Percentiles rank a stretch among this genome's conserved stretches.
phyloP scores from a whole-genome alignment of 768 basidiomycete species.

The Amanita rimosa region DNA sequence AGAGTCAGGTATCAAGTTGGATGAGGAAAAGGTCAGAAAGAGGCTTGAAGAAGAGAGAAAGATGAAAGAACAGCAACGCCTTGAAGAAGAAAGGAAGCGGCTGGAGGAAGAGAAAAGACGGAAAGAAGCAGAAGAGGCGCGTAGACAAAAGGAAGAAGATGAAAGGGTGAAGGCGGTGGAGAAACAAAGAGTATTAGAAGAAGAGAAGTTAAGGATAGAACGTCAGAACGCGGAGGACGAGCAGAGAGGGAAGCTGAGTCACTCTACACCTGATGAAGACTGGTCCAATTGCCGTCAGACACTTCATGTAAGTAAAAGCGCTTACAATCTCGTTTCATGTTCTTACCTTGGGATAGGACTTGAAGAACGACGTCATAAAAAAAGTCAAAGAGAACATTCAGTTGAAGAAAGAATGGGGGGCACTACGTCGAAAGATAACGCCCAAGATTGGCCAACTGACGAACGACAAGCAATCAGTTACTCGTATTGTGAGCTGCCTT shows the following conservation, averaged over 20 bases:
- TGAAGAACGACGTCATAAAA: slow-evolving; percentile 58
- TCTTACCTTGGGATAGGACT: slow-evolving; percentile 23
- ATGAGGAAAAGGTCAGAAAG: slow-evolving; percentile 47
- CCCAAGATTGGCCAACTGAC: slow-evolving; percentile 86
- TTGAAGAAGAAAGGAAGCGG: slow-evolving; percentile 38
- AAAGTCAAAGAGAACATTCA: slow-evolving; percentile 47
- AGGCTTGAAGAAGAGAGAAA: slow-evolving; percentile 47
- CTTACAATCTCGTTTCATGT: slow-evolving; percentile 5
- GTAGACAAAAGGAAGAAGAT: slow-evolving; percentile 27
- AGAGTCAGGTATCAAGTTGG: slow-evolving; percentile 47
- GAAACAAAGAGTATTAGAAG: slow-evolving; percentile 22
- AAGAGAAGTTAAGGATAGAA: slow-evolving; percentile 14
- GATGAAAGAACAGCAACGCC: slow-evolving; percentile 29
- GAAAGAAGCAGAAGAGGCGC: slow-evolving; percentile 28
- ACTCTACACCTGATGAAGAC: slow-evolving; percentile 49
- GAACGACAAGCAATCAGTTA: slow-evolving; percentile 49
- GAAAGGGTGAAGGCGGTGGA: slow-evolving; percentile 21
- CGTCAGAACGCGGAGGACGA: slow-evolving; percentile 26
- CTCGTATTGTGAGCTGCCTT: slow-evolving; percentile 42
- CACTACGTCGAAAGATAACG: slow-evolving; percentile 65
- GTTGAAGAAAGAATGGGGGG: slow-evolving; percentile 52
- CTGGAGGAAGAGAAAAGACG: slow-evolving; percentile 29
- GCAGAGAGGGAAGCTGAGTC: slow-evolving; percentile 32
- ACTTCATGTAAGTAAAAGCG: slow-evolving; percentile 34
- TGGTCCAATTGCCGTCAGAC: slow-evolving; percentile 47